These are phyloP conservation scores for Phytophthora citrophthora DNA, from an alignment of 352 stramenopile genomes.

Conservation along the genomic window DNA sequence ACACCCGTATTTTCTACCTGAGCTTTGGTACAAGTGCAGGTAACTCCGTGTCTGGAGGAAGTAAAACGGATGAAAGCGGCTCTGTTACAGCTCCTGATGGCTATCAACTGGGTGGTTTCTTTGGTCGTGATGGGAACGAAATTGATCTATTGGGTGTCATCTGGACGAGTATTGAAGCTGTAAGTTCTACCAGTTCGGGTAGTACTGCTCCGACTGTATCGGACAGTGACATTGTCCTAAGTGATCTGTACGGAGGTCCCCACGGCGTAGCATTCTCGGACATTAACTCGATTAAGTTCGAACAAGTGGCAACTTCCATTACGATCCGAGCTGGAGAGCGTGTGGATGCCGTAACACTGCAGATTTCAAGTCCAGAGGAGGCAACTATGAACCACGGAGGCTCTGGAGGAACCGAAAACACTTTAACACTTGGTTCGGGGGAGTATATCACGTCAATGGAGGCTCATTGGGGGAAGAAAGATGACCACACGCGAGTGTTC, in stretches of 20 bases:
- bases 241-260: slow-evolving; percentile 23
- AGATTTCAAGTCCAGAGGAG: slow-evolving; percentile 11
- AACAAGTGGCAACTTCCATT: slow-evolving; percentile 18
- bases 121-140: slow-evolving; percentile 30
- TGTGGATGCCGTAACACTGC: slow-evolving; percentile 27
- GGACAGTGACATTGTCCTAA: slow-evolving; percentile 20
- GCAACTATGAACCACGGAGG: slow-evolving; percentile 29
- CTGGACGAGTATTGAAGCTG: slow-evolving; percentile 25
- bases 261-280: slow-evolving; percentile 31
- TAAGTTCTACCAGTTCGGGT: background rate
- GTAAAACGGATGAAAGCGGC: slow-evolving; percentile 19
- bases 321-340: slow-evolving; percentile 23
- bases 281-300: slow-evolving; percentile 25
- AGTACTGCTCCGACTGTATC: slow-evolving; percentile 4
- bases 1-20: slow-evolving; percentile 27
- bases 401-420: slow-evolving; percentile 13
- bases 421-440: slow-evolving; percentile 20
- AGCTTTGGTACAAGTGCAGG: slow-evolving; percentile 23
- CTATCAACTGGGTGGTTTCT: slow-evolving; percentile 30
- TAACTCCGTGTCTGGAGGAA: slow-evolving; percentile 21
- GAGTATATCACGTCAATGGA: slow-evolving; percentile 37
- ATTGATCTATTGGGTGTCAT: slow-evolving; percentile 28
- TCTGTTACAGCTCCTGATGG: slow-evolving; percentile 14
- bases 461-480: slow-evolving; percentile 31
- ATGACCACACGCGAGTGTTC: slow-evolving; percentile 29